Base-by-base conservation (phyloP, 768 basidiomycete genomes). In the Nevesoporus exiguus region DNA sequence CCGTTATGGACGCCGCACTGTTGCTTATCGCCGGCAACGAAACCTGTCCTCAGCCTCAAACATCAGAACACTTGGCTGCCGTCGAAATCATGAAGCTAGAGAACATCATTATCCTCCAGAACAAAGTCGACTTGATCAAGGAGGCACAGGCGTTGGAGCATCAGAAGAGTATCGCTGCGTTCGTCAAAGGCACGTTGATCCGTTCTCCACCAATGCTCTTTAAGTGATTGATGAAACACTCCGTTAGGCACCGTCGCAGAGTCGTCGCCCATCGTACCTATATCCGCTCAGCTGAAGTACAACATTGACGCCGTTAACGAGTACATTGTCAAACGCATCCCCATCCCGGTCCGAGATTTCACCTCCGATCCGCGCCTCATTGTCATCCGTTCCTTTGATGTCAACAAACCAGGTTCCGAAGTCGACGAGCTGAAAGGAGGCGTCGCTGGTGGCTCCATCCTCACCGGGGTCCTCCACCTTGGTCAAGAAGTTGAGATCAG, bases 231-330 rank as follows among this genome's bases (percentile, higher is more conserved):
- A 52, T 25, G 14, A 5, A 17, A 48, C 15, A 3, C 39, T 33
- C 17, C n/a, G 5, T 24, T 40, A 95, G 96, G 95, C 47, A 99
- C 96, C 25, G 94, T 98, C 54, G 97, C 97, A 51, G 93, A 97
- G 75, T 84, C 88, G 24, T 98, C 97, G 5, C 97, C 97, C 46
- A 98, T 99, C 71, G 92, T 99, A 43, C 96, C 97, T 58, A 98
- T 99, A 71, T 99, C 97, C 36, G 97, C 97, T 4, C 97, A 98
- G 72, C 78, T 99, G 54, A 93, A 92, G 73, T 99, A 98, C 80
- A 98, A 99, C 77, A 98, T 98, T 67, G 96, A 98, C 69, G 97
- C 96, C 17, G 94, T 99, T 46, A 97, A 96, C 75, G 95, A 98
- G 66, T 98, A 97, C 76, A 96, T 98, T 71, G 93, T 93, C 60